Evolutionary conservation across 768 basidiomycete species (phyloP), one percentile per base, ranked within the genome.

Genomic region (button mushroom (Agaricus bisporus)): DNA sequence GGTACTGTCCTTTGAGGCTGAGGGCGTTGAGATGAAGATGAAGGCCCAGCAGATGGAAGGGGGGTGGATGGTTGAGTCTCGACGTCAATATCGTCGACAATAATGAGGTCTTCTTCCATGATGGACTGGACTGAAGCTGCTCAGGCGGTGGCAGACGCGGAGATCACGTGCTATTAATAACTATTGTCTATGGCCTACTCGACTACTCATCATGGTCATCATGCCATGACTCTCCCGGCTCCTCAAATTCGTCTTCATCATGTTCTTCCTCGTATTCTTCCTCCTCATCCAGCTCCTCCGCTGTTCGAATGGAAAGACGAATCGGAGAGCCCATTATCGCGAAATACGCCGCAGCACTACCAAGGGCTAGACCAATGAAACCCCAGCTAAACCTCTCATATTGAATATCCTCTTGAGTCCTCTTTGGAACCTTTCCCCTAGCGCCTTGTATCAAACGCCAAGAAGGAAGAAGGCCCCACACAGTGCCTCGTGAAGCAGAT

Each of bases 61-160:
- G 76, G 77, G 5, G 75, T 68, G 57, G 63, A 68, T 58, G 57
- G 58, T 63, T 63, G 62, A 29, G 60, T 51, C 25, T 42, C 53
- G 29, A 72, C 64, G 44, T 81, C 82, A 51, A 77, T 63, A 63
- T 83, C 82, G 60, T 83, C 82, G 26, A 83, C 74, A 51, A 83
- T 74, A 58, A 83, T 82, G 56, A 82, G 71, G 63, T 83, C 82
- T 56, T 83, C 80, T 58, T 83, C 80, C 76, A 77, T 80, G 32
- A 8, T 32, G 7, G 11, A 22, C 22, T 32, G 32, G 32, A 32
- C 11, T 32, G 32, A 32, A 11, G 2, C 11, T 32, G 32, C 32
- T 32, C 44, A 26, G 26, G 25, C 25, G 26, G 44, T 29, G 14
- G 28, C 44, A 26, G 25, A 26, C 26, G 14, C 11, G 5, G 5